A percentile compares a stretch with the other conserved stretches of the same genome.
Conservation (phyloP, 495 filamentous ascomycete genomes). For the Aspergillus homomorphus region DNA sequence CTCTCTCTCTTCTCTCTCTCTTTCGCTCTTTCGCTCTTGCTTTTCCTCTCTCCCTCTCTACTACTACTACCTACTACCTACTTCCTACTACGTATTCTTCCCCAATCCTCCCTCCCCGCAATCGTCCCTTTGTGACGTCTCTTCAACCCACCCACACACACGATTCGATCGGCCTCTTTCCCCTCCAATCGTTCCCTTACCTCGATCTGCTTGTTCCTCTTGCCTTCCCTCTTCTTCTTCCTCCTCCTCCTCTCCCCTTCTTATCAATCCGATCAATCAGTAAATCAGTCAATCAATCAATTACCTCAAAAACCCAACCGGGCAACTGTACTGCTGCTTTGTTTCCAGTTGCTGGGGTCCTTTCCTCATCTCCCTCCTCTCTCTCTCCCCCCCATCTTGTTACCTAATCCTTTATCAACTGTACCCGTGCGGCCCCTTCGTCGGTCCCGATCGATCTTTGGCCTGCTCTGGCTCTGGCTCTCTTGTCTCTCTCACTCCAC, state of each 20-base stretch:
- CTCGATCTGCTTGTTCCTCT: not conserved
- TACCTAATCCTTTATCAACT: not conserved
- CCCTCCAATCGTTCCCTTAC: not conserved
- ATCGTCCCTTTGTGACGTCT: not conserved
- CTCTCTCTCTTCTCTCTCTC: slow-evolving; percentile 4
- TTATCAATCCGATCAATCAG: not conserved
- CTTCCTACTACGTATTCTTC: no score
- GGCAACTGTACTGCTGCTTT: no score
- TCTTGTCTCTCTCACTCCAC: not conserved
- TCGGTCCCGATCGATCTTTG: not conserved
- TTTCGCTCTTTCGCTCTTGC: not conserved
- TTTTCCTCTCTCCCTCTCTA: slow-evolving; percentile 4
- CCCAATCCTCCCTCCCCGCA: not conserved
- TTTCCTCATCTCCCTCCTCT: no score
- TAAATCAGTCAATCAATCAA: no score
- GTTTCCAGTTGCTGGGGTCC: not conserved
- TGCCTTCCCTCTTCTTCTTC: not conserved
- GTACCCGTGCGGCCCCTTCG: not conserved
- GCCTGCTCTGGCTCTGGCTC: not conserved
- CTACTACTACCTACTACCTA: slow-evolving; percentile 9
- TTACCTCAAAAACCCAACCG: not conserved
- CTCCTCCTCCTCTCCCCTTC: not conserved
- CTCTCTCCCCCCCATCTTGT: not conserved
- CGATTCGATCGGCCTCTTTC: not conserved
- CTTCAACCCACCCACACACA: not conserved